Conservation (phyloP, 768 basidiomycete genomes). For the Lactifluus piperatus region DNA sequence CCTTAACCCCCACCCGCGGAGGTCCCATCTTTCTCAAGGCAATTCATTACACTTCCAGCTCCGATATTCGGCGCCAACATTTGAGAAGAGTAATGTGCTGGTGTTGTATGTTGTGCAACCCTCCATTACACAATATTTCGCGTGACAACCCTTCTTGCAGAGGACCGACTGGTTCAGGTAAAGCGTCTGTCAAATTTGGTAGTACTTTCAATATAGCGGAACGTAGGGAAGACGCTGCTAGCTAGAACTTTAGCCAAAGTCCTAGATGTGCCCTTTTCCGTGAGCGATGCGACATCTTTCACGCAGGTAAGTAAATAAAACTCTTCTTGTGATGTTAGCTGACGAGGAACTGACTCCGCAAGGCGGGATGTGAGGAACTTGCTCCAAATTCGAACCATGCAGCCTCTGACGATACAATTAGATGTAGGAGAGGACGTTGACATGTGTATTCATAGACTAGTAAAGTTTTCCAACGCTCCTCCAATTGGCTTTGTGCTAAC, state of each 20-base stretch:
- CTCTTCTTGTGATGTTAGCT: background rate
- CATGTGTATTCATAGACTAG: conserved; percentile 78
- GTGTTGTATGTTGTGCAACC: conserved; percentile 55
- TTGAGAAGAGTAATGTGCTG: conserved; percentile 95
- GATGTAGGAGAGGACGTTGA: conserved; percentile 98
- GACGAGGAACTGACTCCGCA: background rate
- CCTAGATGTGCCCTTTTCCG: conserved; percentile 89
- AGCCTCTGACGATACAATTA: conserved; percentile 24
- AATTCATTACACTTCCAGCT: conserved; percentile 28
- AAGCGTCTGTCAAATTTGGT: conserved; percentile 11
- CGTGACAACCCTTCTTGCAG: conserved; percentile 28
- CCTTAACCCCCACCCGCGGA: conserved; percentile 49
- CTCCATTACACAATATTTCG: conserved; percentile 16
- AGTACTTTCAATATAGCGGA: conserved; percentile 4
- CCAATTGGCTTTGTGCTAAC: background rate
- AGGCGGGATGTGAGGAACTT: conserved; percentile 62
- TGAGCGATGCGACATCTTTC: conserved; percentile 88
- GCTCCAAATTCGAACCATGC: background rate
- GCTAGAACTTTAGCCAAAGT: conserved; percentile 88
- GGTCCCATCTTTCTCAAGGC: conserved; percentile 7
- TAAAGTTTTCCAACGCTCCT: conserved; percentile 28
- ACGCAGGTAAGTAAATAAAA: conserved; percentile 58
- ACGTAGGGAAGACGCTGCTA: conserved; percentile 76
- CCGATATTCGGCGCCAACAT: conserved; percentile 44
- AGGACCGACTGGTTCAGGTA: conserved; percentile 83